These are phyloP conservation scores for Pterocarpus macrocarpus DNA, from an alignment of 306 rosid genomes.

Conservation along the genomic window DNA sequence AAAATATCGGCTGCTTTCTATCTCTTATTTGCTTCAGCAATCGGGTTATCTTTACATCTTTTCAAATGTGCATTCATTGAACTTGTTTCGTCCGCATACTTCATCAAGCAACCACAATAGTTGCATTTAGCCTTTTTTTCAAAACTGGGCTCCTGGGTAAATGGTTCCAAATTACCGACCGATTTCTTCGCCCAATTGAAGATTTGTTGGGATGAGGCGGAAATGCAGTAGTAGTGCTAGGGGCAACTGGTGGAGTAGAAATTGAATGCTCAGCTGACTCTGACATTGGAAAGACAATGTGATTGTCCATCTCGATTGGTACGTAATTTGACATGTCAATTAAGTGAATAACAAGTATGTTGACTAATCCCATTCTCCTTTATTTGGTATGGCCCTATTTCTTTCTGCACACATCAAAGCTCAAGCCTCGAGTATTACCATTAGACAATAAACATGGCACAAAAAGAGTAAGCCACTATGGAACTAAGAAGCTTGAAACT, in stretches of 20 bases:
- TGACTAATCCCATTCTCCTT: neutral
- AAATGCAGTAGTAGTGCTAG: neutral
- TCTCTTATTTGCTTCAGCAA: neutral
- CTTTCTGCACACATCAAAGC: neutral
- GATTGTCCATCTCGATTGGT: neutral
- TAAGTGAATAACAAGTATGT: neutral
- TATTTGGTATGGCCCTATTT: no score
- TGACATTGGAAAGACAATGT: neutral
- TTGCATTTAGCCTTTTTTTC: neutral
- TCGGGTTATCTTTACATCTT: neutral
- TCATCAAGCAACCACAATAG: conserved; percentile 26
- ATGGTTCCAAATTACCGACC: neutral
- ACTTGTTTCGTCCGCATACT: neutral
- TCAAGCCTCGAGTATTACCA: conserved; percentile 14
- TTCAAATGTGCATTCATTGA: neutral
- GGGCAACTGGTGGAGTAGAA: neutral
- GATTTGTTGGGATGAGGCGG: no score
- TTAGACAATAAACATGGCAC: conserved; percentile 18
- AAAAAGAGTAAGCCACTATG: neutral
- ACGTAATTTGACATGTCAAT: neutral
- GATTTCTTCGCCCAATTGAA: no score
- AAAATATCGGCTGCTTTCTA: neutral
- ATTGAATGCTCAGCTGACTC: neutral
- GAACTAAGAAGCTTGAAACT: conserved; percentile 17
- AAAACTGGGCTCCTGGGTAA: neutral